A percentile compares a stretch with the other conserved stretches of the same genome.
Evolutionary conservation across 2,329 filamentous ascomycete species (phyloP).

Genomic region (Penicillium sp.): DNA sequence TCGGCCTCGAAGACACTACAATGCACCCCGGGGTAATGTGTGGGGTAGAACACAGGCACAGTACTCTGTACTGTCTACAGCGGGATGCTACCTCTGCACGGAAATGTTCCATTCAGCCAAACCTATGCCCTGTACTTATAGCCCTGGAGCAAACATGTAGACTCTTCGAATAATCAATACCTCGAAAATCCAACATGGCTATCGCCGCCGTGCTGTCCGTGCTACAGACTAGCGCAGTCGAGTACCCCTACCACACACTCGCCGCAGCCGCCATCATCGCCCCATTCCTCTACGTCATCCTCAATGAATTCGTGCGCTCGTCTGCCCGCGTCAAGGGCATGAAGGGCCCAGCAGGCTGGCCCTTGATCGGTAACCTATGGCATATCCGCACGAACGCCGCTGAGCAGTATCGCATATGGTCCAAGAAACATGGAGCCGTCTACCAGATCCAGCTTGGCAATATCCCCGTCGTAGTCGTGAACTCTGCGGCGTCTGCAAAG

Average conservation of each 20-base stretch:
- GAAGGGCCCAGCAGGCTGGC: constrained; percentile 53
- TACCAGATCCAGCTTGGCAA: constrained; percentile 62
- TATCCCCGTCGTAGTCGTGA: constrained; percentile 58
- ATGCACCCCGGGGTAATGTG: constrained; percentile 11
- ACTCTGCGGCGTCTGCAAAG: constrained; percentile 55
- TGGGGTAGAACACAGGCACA: background rate
- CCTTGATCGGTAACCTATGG: constrained; percentile 57
- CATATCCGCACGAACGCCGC: constrained; percentile 59
- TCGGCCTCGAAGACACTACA: background rate
- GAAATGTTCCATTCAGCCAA: constrained; percentile 19
- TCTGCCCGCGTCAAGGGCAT: constrained; percentile 50
- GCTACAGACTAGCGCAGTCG: constrained; percentile 20
- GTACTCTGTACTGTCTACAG: background rate
- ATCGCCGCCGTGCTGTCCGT: constrained; percentile 24
- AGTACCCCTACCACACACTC: constrained; percentile 25
- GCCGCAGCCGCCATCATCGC: constrained; percentile 23
- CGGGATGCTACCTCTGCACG: constrained; percentile 5
- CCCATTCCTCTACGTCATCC: constrained; percentile 49
- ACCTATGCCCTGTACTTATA: background rate
- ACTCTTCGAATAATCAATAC: background rate
- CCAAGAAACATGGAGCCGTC: constrained; percentile 52
- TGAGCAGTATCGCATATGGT: constrained; percentile 59
- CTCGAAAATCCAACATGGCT: constrained; percentile 26
- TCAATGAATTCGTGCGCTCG: constrained; percentile 53
- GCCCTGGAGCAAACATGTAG: background rate